Base-by-base conservation (phyloP, 2,329 filamentous ascomycete genomes). In the Mycosphaerella arachidis region DNA sequence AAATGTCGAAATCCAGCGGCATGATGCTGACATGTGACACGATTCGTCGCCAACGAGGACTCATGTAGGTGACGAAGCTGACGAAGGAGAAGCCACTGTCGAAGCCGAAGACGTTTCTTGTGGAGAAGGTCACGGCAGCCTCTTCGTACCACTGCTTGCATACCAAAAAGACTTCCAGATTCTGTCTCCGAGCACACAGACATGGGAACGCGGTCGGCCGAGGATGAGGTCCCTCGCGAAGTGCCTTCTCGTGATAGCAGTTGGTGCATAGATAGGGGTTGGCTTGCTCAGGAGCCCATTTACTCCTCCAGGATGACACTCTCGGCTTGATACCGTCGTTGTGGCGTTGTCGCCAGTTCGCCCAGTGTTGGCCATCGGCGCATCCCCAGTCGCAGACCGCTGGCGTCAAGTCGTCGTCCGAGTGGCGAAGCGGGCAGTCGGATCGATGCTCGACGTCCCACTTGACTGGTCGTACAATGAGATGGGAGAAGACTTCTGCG, bases 71-170 rank as follows among this genome's bases (percentile, higher is more conserved):
- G 35, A 57, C 29, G 46, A 63, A 60, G 13, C 30, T 18, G 12
- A 35, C 52, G 45, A 62, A 59, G 8, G 51, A 37, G 18, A 37
- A 33, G 12, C 29, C 16, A 46, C 63, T 57, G 24, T 66, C 64
- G 55, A 66, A 67, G 4, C 63, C 63, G 48, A 66, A 67, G 37
- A 55, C 63, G 54, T 66, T 66, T 30, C 48, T 45, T 2, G 57
- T 56, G 56, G 63, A 64, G 48, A 67, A 60, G 3, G 65, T 59
- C 18, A 43, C 29, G 16, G 51, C 61, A 8, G 66, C 64, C 56
- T 66, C 62, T 8, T 48, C 18, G 29, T 63, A 59, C 63, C 64
- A 67, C 52, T 58, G 18, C 40, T 43, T 46, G 51, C 62, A 67
- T 7, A 65, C 64, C 1, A 66, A 53, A 18, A 66, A 37, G 45